Base-by-base conservation (phyloP, 78 protist genomes). In the Cavenderia fasciculata region DNA sequence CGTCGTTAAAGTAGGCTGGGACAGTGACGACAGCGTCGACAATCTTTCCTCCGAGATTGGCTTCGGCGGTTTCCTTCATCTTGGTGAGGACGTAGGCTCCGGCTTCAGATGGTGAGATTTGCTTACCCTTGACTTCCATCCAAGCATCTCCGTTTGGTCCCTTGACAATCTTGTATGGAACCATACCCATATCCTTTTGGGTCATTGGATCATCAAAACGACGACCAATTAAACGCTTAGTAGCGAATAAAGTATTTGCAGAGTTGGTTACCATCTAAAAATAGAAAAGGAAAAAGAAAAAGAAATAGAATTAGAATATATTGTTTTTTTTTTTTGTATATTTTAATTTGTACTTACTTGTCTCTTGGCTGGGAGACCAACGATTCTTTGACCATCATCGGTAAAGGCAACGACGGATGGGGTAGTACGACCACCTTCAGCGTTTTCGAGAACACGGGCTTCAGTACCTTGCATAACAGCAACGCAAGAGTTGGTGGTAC, bases 401-500 rank as follows among this genome's bases (percentile, higher is more conserved):
- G 92, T 86, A 76, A 85, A 87, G 71, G 94, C 95, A 29, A 93
- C 82, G 57, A 87, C 92, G 38, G 95, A 93, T 70, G 95, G 98
- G 16, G 99, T 98, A 57, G 98, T 98, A 34, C 99, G 94, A 92
- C 96, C 92, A 61, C 98, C 98, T 96, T 87, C 95, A 56, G 88
- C 25, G 75, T 93, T 93, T 56, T 93, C 94, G 14, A 93, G 52
- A 41, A 93, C 79, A 69, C 93, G 71, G 59, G 97, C 68, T 19
- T 75, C 74, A 34, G 40, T 19, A 61, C 97, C 95, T 51, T 94
- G 91, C 97, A 94, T 76, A 33, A 98, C 94, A 8, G 99, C 99
- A 16, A 99, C 99, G 65, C 99, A 97, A n/a, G 99, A 97, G 97
- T 98, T 97, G 69, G 99, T 99, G 6, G 99, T 99, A 4, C 99